Conservation (phyloP, 2,329 filamentous ascomycete genomes). For the Ascochyta clinopodiicola region DNA sequence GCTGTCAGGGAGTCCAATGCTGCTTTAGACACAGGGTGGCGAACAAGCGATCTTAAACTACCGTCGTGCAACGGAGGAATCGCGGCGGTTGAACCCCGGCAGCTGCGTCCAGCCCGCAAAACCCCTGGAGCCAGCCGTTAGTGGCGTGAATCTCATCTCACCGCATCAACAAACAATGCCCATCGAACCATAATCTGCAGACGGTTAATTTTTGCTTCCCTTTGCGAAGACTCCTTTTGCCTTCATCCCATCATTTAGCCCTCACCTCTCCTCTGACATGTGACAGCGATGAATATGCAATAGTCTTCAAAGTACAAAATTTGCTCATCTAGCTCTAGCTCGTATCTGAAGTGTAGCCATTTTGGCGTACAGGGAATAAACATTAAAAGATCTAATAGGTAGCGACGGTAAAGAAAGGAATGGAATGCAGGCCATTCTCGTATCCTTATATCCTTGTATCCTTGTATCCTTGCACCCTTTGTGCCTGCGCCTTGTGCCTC, state of each 20-base stretch:
- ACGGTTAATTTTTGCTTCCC: background rate
- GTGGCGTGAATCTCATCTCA: slow-evolving; percentile 45
- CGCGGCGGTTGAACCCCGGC: slow-evolving; percentile 28
- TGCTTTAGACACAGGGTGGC: slow-evolving; percentile 22
- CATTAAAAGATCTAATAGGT: slow-evolving; percentile 3
- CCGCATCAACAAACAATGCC: background rate
- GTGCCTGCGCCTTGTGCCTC: background rate
- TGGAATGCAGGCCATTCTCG: background rate
- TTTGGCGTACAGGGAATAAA: slow-evolving; percentile 1
- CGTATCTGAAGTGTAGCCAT: too few relatives aligned
- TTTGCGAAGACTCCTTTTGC: too few relatives aligned
- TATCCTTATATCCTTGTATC: background rate
- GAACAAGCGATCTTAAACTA: slow-evolving; percentile 35
- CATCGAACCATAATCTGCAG: slow-evolving; percentile 27
- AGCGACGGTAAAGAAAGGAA: slow-evolving; percentile 7
- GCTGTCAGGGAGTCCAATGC: slow-evolving; percentile 1
- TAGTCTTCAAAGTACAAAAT: too few relatives aligned
- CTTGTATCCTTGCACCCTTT: background rate
- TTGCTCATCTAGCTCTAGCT: too few relatives aligned
- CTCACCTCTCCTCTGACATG: background rate
- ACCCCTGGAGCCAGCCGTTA: slow-evolving; percentile 7
- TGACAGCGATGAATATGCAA: background rate
- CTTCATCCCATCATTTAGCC: too few relatives aligned
- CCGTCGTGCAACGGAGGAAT: slow-evolving; percentile 18
- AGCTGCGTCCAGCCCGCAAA: slow-evolving; percentile 21